Evolutionary conservation across 2,329 filamentous ascomycete species (phyloP), one percentile per base, ranked within the genome.

Genomic region (Colletotrichum gloeosporioides): DNA sequence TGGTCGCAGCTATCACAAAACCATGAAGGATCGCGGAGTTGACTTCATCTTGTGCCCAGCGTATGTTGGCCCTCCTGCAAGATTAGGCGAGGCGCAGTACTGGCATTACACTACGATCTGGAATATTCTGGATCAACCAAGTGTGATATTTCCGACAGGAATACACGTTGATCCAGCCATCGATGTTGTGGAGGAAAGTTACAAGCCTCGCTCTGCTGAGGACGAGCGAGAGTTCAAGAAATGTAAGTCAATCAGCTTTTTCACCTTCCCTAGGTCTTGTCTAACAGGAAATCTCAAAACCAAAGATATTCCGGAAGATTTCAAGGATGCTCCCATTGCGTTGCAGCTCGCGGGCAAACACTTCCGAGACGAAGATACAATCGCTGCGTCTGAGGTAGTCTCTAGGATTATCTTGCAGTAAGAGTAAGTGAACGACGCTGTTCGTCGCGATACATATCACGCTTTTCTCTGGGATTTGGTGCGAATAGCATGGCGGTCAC

Each of bases 71-170:
- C 77, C 76, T 13, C 79, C 78, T 4, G 77, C 78, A 3, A 70
- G 49, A 5, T 75, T 78, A 7, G 81, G 78, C 4, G 75, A 78
- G 18, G 71, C 78, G 6, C 78, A 79, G 15, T 81, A 82, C 57
- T 82, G 78, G 75, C 71, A 73, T 27, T 84, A 84, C 68, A 84
- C 82, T 1, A 78, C 79, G 4, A 80, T 83, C 27, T 84, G 81
- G 80, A 84, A 84, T 44, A 78, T 82, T 6, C 80, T 84, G 2
- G 83, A 84, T 49, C 79, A 81, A 15, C 82, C 82, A 1, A 79
- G 73, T 31, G 73, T 78, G 9, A 75, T 80, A 3, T 80, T 84
- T 22, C 82, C 82, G 7, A 82, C 79, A 4, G 80, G 80, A 3
- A 27, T 75, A 6, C 18, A 72, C 16, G 69, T 68, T 9, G 69